phyloP scores from a whole-genome alignment of 2,329 filamentous ascomycete species.

The Pseudogymnoascus sp. region DNA sequence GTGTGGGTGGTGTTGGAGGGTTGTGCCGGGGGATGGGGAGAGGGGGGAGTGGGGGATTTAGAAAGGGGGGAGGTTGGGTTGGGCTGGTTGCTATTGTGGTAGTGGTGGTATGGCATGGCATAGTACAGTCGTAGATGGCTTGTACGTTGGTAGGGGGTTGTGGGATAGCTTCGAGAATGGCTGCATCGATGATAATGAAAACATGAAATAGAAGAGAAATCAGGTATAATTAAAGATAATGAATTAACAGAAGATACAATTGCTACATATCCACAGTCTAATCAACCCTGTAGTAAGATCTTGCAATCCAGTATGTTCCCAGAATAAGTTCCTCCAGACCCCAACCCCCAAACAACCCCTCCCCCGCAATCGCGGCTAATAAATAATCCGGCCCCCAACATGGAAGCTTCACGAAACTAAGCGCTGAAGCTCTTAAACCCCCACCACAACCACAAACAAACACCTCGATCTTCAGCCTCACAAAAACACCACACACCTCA shows the following conservation, averaged over 20 bases:
- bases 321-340: not conserved
- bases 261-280: not conserved
- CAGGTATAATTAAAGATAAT: not conserved
- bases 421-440: not conserved
- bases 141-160: not conserved
- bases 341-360: not conserved
- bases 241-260: not conserved
- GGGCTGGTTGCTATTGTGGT: too few relatives aligned
- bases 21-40: constrained; percentile 53
- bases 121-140: not conserved
- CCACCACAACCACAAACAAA: not conserved
- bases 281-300: not conserved
- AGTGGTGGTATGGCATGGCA: too few relatives aligned
- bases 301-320: not conserved
- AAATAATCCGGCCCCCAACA: not conserved
- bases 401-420: not conserved
- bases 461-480: not conserved
- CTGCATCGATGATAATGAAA: not conserved
- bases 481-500: not conserved
- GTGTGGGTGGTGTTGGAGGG: constrained; percentile 85
- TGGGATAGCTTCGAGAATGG: not conserved
- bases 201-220: not conserved
- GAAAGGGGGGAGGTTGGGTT: not conserved
- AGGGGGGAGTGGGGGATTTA: constrained; percentile 10
- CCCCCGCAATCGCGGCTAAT: not conserved